Evolutionary conservation across 2,329 filamentous ascomycete genomes (phyloP).

Genomic region (Metarhizium robertsii): DNA sequence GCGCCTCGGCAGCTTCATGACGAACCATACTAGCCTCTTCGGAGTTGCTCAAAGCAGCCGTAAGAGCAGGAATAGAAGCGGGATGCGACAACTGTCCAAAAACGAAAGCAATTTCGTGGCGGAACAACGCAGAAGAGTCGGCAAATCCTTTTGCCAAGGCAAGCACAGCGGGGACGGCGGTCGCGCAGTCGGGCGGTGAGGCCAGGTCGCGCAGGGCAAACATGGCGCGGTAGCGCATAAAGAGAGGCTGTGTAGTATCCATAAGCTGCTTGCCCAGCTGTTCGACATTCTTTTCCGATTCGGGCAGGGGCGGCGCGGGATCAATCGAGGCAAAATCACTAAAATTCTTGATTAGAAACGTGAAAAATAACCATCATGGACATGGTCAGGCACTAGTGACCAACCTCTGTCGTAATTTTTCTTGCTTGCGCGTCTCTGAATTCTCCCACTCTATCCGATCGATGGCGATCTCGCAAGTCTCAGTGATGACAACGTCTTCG

Average conservation of each 20-base stretch:
- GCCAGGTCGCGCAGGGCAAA: slow-evolving; percentile 92
- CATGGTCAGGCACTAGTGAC: slow-evolving; percentile 12
- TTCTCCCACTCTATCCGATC: slow-evolving; percentile 92
- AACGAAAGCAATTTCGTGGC: slow-evolving; percentile 96
- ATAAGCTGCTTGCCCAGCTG: slow-evolving; percentile 70
- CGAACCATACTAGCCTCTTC: slow-evolving; percentile 92
- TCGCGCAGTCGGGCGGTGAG: slow-evolving; percentile 83
- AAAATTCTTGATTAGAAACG: neutral
- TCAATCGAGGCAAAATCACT: slow-evolving; percentile 96
- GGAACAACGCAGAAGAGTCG: slow-evolving; percentile 85
- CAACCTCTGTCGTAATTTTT: slow-evolving; percentile 76
- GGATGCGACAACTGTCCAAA: slow-evolving; percentile 95
- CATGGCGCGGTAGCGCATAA: slow-evolving; percentile 94
- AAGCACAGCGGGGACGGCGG: slow-evolving; percentile 76
- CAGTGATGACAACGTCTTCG: slow-evolving; percentile 73
- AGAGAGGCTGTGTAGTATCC: slow-evolving; percentile 70
- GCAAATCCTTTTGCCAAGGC: slow-evolving; percentile 78
- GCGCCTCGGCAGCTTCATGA: slow-evolving; percentile 92
- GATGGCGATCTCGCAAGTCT: slow-evolving; percentile 96
- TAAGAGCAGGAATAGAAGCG: slow-evolving; percentile 87
- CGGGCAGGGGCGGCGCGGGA: slow-evolving; percentile 79
- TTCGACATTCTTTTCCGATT: slow-evolving; percentile 59
- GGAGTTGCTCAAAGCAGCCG: slow-evolving; percentile 64
- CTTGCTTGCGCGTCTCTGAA: slow-evolving; percentile 57
- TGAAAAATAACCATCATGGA: neutral